phyloP scores from a whole-genome alignment of 257 asterid genomes.

The Solanum arcanum region DNA sequence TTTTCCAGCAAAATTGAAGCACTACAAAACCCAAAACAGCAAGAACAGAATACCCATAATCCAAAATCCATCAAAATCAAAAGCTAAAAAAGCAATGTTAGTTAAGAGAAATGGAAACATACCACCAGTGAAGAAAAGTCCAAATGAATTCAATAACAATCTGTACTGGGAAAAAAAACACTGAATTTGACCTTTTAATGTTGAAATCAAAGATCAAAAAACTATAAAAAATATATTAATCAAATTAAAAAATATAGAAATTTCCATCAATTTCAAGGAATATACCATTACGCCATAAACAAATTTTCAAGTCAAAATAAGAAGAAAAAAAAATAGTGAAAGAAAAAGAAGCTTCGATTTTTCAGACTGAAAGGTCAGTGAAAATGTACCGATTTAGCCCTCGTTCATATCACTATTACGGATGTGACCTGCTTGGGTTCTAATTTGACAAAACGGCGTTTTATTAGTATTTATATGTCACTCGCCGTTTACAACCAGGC shows the following conservation, averaged over 20 bases:
- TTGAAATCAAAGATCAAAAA: not conserved
- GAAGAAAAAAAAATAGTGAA: not conserved
- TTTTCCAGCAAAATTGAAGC: not conserved
- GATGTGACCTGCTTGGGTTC: not conserved
- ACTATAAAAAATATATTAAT: not conserved
- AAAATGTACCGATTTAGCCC: not conserved
- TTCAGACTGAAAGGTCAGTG: slow-evolving; percentile 1
- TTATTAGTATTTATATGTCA: not conserved
- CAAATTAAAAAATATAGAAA: not conserved
- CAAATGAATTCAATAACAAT: not conserved
- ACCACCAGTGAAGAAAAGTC: not conserved
- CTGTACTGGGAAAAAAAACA: not conserved
- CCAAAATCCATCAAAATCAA: not conserved
- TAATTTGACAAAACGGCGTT: not conserved
- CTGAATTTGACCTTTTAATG: not conserved
- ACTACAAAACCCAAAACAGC: not conserved
- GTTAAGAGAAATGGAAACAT: not conserved
- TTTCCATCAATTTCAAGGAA: not conserved
- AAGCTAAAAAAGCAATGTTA: not conserved
- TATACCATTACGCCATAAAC: not conserved
- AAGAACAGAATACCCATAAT: not conserved
- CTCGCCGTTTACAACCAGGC: not conserved
- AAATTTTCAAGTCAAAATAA: not conserved
- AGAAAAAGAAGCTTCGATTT: slow-evolving; percentile 5
- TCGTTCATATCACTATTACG: not conserved